Evolutionary conservation across 768 basidiomycete genomes (phyloP).

Genomic region (Lentinula guzmanii): DNA sequence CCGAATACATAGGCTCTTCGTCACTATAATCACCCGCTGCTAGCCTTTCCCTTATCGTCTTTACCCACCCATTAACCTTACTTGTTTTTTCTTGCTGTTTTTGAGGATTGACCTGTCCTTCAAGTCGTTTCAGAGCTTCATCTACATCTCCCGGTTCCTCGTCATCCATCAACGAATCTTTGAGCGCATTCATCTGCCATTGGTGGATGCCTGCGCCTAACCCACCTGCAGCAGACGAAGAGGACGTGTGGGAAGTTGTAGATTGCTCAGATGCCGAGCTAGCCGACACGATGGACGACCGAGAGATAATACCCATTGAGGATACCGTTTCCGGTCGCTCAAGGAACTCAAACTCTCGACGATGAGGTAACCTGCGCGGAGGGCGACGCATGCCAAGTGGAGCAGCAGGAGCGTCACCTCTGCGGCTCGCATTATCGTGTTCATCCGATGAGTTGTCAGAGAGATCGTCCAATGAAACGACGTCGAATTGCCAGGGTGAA

Average conservation of each 20-base stretch:
- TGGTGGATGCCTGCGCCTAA: conserved; percentile 54
- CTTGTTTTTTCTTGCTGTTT: conserved; percentile 63
- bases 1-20: conserved; percentile 53
- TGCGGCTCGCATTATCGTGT: conserved; percentile 13
- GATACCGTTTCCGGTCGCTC: conserved; percentile 69
- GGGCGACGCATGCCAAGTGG: conserved; percentile 3
- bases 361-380: conserved; percentile 43
- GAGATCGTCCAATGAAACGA: conserved; percentile 76
- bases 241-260: conserved; percentile 36
- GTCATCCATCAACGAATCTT: conserved; percentile 70
- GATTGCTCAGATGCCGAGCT: conserved; percentile 33
- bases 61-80: conserved; percentile 82
- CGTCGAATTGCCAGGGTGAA: conserved; percentile 58
- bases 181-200: conserved; percentile 78
- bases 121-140: conserved; percentile 71
- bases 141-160: conserved; percentile 71
- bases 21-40: conserved; percentile 57
- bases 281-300: conserved; percentile 50
- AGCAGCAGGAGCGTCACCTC: conserved; percentile 24
- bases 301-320: conserved; percentile 69
- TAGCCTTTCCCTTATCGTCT: conserved; percentile 62
- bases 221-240: conserved; percentile 25
- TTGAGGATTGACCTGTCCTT: conserved; percentile 78
- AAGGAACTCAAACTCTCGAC: conserved; percentile 79
- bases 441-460: conserved; percentile 68